Percentiles rank a stretch among this genome's conserved stretches.
These are phyloP conservation scores for Annulohypoxylon truncatum DNA, from an alignment of 2,329 filamentous ascomycete species.

Conservation along the genomic window DNA sequence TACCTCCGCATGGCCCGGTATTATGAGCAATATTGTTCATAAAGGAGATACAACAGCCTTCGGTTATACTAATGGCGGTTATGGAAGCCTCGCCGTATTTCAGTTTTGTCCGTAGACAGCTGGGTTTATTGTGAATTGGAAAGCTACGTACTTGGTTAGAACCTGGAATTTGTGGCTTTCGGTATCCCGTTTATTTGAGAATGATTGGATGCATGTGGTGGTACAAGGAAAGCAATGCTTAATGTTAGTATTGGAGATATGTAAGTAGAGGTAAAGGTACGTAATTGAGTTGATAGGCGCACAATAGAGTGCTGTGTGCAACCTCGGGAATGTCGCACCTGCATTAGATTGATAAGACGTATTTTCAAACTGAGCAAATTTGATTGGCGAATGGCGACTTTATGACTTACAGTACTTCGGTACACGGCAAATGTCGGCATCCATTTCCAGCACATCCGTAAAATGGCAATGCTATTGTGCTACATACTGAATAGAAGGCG, in stretches of 20 bases:
- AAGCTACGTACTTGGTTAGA: not conserved
- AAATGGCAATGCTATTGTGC: slow-evolving; percentile 6
- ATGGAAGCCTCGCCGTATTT: slow-evolving; percentile 66
- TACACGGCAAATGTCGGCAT: slow-evolving; percentile 36
- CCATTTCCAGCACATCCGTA: not conserved
- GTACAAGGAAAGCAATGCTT: slow-evolving; percentile 4
- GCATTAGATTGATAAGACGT: slow-evolving; percentile 23
- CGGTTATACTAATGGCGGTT: slow-evolving; percentile 57
- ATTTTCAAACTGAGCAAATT: slow-evolving; percentile 34
- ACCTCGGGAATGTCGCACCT: slow-evolving; percentile 19
- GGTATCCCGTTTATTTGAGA: not conserved
- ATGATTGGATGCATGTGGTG: not conserved
- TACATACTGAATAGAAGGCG: slow-evolving; percentile 7
- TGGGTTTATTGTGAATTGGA: slow-evolving; percentile 41
- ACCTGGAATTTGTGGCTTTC: slow-evolving; percentile 4
- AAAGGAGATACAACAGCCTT: slow-evolving; percentile 49
- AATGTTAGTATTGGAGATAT: not conserved
- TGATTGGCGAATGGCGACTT: slow-evolving; percentile 36
- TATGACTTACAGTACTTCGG: not conserved
- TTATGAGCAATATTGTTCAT: slow-evolving; percentile 59
- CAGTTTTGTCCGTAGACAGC: slow-evolving; percentile 56
- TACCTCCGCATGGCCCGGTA: slow-evolving; percentile 70
- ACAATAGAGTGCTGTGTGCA: slow-evolving; percentile 12
- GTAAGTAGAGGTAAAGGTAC: not conserved
- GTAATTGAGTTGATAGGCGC: slow-evolving; percentile 1